phyloP scores from a whole-genome alignment of 495 filamentous ascomycete species.

The Tuber magnatum region DNA sequence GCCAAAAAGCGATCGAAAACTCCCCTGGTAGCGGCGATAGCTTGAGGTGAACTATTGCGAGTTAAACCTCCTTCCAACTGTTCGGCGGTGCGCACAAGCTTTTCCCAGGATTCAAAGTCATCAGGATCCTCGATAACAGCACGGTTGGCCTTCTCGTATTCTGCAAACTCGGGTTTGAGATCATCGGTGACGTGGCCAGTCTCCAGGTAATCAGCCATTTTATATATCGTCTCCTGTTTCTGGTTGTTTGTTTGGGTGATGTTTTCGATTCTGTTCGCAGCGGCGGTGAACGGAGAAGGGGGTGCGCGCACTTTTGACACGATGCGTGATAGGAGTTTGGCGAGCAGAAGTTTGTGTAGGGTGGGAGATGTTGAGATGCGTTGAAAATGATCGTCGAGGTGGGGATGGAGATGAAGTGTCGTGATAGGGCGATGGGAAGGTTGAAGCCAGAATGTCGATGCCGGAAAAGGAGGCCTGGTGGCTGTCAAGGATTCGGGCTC shows the following conservation, averaged over 20 bases:
- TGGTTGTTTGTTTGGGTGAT: neutral
- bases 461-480: neutral
- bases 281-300: neutral
- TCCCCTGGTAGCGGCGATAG: constrained; percentile 74
- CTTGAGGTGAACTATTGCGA: constrained; percentile 90
- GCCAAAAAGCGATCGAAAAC: constrained; percentile 88
- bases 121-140: constrained; percentile 63
- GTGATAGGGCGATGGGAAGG: constrained; percentile 1
- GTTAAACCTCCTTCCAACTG: constrained; percentile 86
- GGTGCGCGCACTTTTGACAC: neutral
- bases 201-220: constrained; percentile 38
- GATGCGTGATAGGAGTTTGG: neutral
- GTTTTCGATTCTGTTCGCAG: neutral
- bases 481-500: neutral
- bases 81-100: constrained; percentile 74
- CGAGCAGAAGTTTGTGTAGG: neutral
- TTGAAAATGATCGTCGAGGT: neutral
- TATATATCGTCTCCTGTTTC: constrained; percentile 10
- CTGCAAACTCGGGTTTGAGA: constrained; percentile 40
- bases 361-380: neutral
- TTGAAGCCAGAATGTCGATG: constrained; percentile 2
- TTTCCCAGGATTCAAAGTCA: constrained; percentile 93
- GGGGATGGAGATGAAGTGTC: constrained; percentile 2
- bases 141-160: constrained; percentile 41
- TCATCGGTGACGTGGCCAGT: constrained; percentile 28